Base-by-base conservation (phyloP, 441 rosid genomes). In the Pelargonium cotyledonis region DNA sequence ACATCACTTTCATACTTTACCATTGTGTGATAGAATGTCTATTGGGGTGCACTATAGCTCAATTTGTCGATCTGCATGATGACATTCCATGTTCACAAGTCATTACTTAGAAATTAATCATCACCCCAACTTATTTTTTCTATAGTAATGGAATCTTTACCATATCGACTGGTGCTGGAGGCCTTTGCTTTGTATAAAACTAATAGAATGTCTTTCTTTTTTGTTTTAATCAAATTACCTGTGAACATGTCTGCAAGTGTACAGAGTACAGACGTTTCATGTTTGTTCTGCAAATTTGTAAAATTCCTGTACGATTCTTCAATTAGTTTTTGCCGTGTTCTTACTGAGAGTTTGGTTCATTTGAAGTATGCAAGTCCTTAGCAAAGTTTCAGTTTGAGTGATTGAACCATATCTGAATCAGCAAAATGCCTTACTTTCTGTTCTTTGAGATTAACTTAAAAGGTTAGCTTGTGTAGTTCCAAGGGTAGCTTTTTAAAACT, bases 401-500 rank as follows among this genome's bases (percentile, higher is more conserved):
- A 26, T 26, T 26, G 31, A 26, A 26, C 31, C 31, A 26, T 26
- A 26, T 68, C 63, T 16, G 16, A 41, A 64, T 31, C 14, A 21
- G 8, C 43, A 5, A 60, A 41, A 51, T 44, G 67, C 35, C 40
- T 23, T 69, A 15, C 38, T 26, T 19, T 60, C 31, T 21, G 64
- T 12, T 11, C 35, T 19, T 19, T 60, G 58, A 51, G 18, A 51
- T 11, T 58, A 16, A 21, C 23, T 55, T n/a, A 7, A 58, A 5
- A 18, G 40, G 2, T n/a, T 23, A 40, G 18, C 8, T 1, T 15
- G 11, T 60, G 35, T 11, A 31, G 60, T 43, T 35, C 6, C 5
- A 6, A 6, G 11, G 43, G 60, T n/a, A 67, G 15, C 31, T 66
- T 57, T 43, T 65, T 65, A 68, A 72, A 66, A 66, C 21, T 11